Conservation (phyloP, 495 filamentous ascomycete species). For the Pseudomonodictys pantanalensis region DNA sequence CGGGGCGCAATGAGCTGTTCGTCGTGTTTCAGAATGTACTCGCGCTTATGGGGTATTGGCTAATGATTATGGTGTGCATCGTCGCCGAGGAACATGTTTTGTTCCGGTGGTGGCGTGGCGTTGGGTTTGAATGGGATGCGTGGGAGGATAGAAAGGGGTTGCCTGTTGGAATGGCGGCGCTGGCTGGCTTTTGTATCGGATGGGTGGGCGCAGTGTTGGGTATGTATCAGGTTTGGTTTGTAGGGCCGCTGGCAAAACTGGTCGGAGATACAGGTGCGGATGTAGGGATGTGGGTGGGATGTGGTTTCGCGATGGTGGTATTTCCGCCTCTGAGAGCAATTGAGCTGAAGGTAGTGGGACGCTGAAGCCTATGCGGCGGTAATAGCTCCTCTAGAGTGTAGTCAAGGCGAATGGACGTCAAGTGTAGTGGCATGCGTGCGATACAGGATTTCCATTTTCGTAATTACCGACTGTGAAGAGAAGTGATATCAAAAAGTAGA, state of each 20-base stretch:
- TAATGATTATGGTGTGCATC: conserved; percentile 53
- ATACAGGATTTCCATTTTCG: no score
- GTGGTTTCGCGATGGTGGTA: conserved; percentile 17
- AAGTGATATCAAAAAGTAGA: no score
- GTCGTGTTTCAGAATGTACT: conserved; percentile 71
- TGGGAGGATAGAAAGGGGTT: conserved; percentile 60
- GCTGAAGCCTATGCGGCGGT: no score
- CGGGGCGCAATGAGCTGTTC: conserved; percentile 57
- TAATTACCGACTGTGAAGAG: no score
- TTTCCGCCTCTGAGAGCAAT: conserved; percentile 29
- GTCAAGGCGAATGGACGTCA: no score
- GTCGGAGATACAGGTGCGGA: conserved; percentile 40
- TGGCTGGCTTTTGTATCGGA: conserved; percentile 60
- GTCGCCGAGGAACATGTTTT: conserved; percentile 62
- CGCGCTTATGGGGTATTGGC: conserved; percentile 74
- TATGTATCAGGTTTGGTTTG: conserved; percentile 68
- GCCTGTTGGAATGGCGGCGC: conserved; percentile 63
- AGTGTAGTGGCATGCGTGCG: no score
- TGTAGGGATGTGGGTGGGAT: conserved; percentile 30
- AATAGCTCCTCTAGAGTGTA: no score
- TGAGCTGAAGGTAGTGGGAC: conserved; percentile 22
- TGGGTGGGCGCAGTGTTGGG: conserved; percentile 67
- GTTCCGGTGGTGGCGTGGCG: conserved; percentile 49
- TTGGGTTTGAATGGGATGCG: conserved; percentile 56
- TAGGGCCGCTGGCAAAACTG: conserved; percentile 58